Evolutionary conservation across 768 basidiomycete species (phyloP).

Genomic region (Arthromyces matolae): DNA sequence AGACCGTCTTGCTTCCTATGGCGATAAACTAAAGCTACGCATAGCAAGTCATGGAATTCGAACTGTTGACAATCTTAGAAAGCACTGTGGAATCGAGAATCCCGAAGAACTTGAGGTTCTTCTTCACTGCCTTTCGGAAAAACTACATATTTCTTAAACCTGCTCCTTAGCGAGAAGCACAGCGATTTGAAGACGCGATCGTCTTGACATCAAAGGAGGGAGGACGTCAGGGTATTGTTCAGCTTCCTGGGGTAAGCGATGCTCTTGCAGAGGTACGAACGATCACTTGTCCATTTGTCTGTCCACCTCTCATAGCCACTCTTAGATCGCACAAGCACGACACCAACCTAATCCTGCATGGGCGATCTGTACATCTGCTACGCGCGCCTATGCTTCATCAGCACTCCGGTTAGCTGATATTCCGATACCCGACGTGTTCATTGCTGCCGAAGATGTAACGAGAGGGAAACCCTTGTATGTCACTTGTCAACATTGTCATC

Average conservation of each 20-base stretch:
- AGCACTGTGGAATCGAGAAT: conserved; percentile 66
- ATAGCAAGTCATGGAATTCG: conserved; percentile 79
- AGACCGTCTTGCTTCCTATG: conserved; percentile 6
- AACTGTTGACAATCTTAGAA: conserved; percentile 75
- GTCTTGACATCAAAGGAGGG: conserved; percentile 52
- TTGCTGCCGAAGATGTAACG: conserved; percentile 79
- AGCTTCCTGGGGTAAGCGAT: conserved; percentile 66
- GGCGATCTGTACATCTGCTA: conserved; percentile 89
- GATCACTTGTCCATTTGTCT: neutral
- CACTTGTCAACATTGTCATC: neutral
- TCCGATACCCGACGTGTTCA: conserved; percentile 67
- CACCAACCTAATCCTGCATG: conserved; percentile 60
- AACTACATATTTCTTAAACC: neutral
- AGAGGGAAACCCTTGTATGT: conserved; percentile 76
- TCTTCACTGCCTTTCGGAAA: neutral
- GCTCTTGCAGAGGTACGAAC: conserved; percentile 53
- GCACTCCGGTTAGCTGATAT: conserved; percentile 68
- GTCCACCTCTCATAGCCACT: neutral
- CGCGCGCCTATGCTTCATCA: conserved; percentile 65
- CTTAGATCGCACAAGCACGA: conserved; percentile 34
- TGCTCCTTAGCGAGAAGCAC: conserved; percentile 56
- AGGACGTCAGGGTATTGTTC: conserved; percentile 59
- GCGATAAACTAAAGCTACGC: conserved; percentile 4
- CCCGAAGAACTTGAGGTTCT: conserved; percentile 66
- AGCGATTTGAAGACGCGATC: conserved; percentile 79